Evolutionary conservation across 2,329 filamentous ascomycete genomes (phyloP), one percentile per base, ranked within the genome.

Genomic region (Trichoderma guizhouense): DNA sequence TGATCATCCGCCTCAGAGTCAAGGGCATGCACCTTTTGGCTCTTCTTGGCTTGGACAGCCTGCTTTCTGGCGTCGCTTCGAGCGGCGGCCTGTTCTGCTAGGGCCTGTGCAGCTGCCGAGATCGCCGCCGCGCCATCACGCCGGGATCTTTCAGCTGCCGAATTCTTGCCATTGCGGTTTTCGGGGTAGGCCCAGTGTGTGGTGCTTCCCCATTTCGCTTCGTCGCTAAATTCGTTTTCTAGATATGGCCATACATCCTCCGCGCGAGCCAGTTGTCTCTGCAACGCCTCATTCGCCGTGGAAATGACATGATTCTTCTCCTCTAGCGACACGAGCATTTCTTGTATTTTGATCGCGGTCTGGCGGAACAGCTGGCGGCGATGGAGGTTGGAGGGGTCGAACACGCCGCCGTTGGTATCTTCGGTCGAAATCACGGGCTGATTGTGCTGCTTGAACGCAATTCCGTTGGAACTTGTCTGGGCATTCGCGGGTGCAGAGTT

Each of bases 271-370:
- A 98, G 87, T 78, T 98, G 94, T 79, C 93, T 93, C 75, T 93
- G 90, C 14, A 98, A 89, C 60, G 95, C 93, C 76, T 97, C 93
- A 77, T 95, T 96, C 69, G 96, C 95, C 18, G 95, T 97, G 47
- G 93, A 92, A 71, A 98, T 92, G 76, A 99, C 96, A 76, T 98
- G 95, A 76, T 98, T 97, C 83, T 99, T 99, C 83, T 99, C 96
- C 79, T 99, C 96, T 47, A 98, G 88, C 1, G 95, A 95, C 62
- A 94, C 90, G 58, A 98, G 89, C 86, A 98, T 92, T 76, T 95
- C 92, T 75, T 92, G 89, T 67, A 97, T 91, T 75, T 92, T 91
- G 76, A 90, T 87, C 47, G 94, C 91, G 68, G 95, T 90, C 73
- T 93, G 91, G 77, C 91, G 89, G 79, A 95, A 97, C 55, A 95